Percentiles rank a stretch among this genome's conserved stretches.
phyloP scores from a whole-genome alignment of 805 yeast species.

The Starmera dryadoides region DNA sequence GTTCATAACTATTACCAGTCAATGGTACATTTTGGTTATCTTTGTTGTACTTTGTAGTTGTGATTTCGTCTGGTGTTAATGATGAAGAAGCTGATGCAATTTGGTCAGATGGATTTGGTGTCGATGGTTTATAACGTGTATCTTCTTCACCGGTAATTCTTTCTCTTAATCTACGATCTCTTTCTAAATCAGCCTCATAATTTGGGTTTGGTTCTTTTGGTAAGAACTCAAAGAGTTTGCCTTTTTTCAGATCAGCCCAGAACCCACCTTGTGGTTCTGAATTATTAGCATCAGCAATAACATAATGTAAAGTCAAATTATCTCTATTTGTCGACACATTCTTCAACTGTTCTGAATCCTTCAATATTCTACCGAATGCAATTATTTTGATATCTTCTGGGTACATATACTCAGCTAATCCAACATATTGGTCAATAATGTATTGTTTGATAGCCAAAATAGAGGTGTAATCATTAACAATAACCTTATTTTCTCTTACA shows the following conservation, averaged over 20 bases:
- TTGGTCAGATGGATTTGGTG: too few species aligned
- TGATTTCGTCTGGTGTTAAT: slow-evolving; percentile 1
- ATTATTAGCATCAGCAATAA: slow-evolving; percentile 13
- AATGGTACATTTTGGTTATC: slow-evolving; percentile 6
- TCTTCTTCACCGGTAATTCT: slow-evolving; percentile 7
- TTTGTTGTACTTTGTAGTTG: slow-evolving; percentile 7
- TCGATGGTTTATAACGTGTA: too few species aligned
- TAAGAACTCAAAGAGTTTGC: slow-evolving; percentile 21
- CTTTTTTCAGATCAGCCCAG: slow-evolving; percentile 21
- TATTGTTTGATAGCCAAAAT: slow-evolving; percentile 16
- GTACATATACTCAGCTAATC: slow-evolving; percentile 5
- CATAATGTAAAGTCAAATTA: slow-evolving; percentile 13
- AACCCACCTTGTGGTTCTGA: slow-evolving; percentile 10
- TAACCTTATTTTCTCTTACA: slow-evolving; percentile 7
- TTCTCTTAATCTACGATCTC: slow-evolving; percentile 17
- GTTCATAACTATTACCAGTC: slow-evolving; percentile 16
- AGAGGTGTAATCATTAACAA: slow-evolving; percentile 12
- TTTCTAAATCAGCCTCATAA: slow-evolving; percentile 16
- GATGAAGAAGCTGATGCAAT: background rate
- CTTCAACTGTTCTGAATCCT: slow-evolving; percentile 11
- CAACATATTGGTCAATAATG: slow-evolving; percentile 18
- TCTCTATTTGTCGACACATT: slow-evolving; percentile 8
- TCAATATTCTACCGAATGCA: slow-evolving; percentile 17
- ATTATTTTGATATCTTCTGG: slow-evolving; percentile 18
- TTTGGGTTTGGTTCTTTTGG: slow-evolving; percentile 23